These are phyloP conservation scores for Suhomyces tanzawaensis DNA, from an alignment of 805 yeast species.

Conservation along the genomic window DNA sequence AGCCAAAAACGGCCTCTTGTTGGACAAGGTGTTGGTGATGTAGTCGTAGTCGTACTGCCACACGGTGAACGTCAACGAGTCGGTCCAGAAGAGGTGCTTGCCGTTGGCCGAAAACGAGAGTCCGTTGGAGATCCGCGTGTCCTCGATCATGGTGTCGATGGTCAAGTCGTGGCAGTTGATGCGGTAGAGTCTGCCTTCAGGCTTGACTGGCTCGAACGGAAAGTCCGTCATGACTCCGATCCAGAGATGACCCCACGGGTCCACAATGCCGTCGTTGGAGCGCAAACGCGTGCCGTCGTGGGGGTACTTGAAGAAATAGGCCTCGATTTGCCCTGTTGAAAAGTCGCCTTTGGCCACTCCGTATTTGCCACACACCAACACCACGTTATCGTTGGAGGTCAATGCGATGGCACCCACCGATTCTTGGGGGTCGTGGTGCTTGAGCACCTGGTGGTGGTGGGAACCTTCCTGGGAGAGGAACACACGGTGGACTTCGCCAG, in stretches of 20 bases:
- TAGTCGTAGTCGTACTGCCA: constrained; percentile 40
- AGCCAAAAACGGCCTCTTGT: constrained; percentile 25
- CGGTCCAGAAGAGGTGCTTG: constrained; percentile 39
- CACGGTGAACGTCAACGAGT: constrained; percentile 32
- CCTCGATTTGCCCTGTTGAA: constrained; percentile 24
- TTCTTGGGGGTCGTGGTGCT: constrained; percentile 35
- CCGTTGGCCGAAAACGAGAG: constrained; percentile 33
- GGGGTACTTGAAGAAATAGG: constrained; percentile 42
- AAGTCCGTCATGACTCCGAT: constrained; percentile 78
- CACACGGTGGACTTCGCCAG: constrained; percentile 41
- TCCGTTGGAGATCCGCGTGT: constrained; percentile 64
- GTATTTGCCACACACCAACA: constrained; percentile 59
- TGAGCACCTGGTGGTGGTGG: constrained; percentile 37
- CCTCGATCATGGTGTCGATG: constrained; percentile 29
- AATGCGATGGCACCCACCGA: constrained; percentile 73
- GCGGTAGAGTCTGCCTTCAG: constrained; percentile 51
- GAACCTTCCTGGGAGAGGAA: constrained; percentile 13
- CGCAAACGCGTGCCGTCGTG: constrained; percentile 25
- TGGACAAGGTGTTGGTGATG: constrained; percentile 24
- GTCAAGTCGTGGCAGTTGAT: constrained; percentile 31
- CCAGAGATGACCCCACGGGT: constrained; percentile 73
- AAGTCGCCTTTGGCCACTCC: constrained; percentile 64
- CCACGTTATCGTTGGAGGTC: constrained; percentile 47
- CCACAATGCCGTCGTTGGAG: constrained; percentile 82
- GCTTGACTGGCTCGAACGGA: constrained; percentile 29